Evolutionary conservation across 2,329 filamentous ascomycete genomes (phyloP).

Genomic region (Biscogniauxia sp.): DNA sequence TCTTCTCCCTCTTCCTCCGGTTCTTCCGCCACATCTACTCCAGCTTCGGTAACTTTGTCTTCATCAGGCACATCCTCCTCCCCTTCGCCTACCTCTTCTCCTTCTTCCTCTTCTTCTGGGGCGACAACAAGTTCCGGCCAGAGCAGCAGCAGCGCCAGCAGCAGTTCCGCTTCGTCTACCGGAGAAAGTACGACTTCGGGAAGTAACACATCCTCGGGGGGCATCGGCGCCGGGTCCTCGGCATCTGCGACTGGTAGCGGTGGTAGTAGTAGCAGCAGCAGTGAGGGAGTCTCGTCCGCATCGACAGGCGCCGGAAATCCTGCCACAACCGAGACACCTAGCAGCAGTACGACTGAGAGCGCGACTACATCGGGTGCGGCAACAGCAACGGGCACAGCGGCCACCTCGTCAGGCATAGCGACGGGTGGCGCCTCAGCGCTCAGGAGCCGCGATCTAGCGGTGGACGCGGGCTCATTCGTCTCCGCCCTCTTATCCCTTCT

Average conservation of each 20-base stretch:
- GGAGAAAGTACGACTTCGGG: no score
- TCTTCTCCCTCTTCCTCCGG: conserved; percentile 9
- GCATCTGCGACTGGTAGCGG: background rate
- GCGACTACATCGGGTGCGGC: background rate
- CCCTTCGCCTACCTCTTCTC: conserved; percentile 10
- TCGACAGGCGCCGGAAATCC: no score
- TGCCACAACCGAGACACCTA: no score
- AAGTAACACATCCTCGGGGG: background rate
- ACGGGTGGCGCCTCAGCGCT: background rate
- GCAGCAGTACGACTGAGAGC: background rate
- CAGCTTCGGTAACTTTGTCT: conserved; percentile 4
- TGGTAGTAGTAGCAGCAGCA: no score
- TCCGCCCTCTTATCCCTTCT: background rate
- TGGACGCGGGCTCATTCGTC: background rate
- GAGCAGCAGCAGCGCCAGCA: background rate
- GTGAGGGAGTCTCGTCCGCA: no score
- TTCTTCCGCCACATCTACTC: conserved; percentile 6
- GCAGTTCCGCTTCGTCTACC: background rate
- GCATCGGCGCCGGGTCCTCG: background rate
- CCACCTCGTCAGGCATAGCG: background rate
- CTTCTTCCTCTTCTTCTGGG: conserved; percentile 1
- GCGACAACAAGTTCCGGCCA: background rate
- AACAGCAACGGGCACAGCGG: background rate
- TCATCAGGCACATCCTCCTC: conserved; percentile 2
- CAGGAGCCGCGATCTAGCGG: background rate